phyloP scores from a whole-genome alignment of 148 eudicot species.

The Arbutus unedo region DNA sequence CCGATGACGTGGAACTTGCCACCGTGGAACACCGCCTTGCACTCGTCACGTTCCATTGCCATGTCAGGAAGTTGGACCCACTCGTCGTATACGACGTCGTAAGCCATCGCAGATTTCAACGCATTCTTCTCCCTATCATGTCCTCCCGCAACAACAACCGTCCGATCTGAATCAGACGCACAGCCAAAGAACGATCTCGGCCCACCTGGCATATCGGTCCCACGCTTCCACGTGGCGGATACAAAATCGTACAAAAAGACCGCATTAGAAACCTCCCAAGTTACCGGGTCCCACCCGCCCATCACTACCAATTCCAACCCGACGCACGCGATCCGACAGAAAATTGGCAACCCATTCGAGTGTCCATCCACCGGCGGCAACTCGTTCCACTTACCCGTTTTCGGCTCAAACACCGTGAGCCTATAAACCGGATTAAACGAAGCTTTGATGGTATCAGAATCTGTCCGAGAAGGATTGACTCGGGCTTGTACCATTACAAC shows the following conservation, averaged over 20 bases:
- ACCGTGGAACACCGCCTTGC: slow-evolving; percentile 42
- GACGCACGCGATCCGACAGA: slow-evolving; percentile 49
- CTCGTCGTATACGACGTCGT: slow-evolving; percentile 48
- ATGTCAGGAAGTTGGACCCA: slow-evolving; percentile 68
- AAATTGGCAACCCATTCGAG: slow-evolving; percentile 58
- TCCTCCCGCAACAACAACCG: slow-evolving; percentile 70
- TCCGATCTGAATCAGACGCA: slow-evolving; percentile 43
- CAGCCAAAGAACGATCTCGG: slow-evolving; percentile 59
- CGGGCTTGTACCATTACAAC: slow-evolving; percentile 51
- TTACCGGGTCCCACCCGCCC: slow-evolving; percentile 74
- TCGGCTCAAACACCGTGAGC: slow-evolving; percentile 48
- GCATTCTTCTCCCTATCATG: slow-evolving; percentile 73
- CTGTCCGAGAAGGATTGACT: slow-evolving; percentile 15
- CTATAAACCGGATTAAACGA: slow-evolving; percentile 30
- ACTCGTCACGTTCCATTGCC: slow-evolving; percentile 66
- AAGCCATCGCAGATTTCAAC: slow-evolving; percentile 46
- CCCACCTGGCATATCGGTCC: slow-evolving; percentile 61
- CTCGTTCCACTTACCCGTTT: slow-evolving; percentile 41
- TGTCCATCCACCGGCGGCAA: slow-evolving; percentile 41
- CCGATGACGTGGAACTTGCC: slow-evolving; percentile 80
- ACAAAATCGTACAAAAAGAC: slow-evolving; percentile 53
- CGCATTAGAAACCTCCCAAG: slow-evolving; percentile 38
- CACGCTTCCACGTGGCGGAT: slow-evolving; percentile 58
- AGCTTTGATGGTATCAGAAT: slow-evolving; percentile 4
- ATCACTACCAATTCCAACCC: slow-evolving; percentile 61